Conservation (phyloP, 352 stramenopile species). For the Globisporangium cederbergense region DNA sequence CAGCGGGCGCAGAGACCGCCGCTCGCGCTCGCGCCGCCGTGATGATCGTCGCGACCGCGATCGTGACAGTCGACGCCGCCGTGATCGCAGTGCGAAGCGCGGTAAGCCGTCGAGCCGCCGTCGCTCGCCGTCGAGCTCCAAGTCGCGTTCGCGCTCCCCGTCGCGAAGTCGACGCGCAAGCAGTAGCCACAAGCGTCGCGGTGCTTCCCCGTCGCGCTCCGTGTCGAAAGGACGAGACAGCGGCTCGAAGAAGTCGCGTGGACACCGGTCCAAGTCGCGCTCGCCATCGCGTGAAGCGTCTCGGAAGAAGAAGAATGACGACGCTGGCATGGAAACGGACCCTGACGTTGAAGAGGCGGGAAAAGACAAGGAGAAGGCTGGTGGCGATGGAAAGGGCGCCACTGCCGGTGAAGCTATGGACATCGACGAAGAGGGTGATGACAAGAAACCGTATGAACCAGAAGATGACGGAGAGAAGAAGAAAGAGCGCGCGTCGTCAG, state of each 20-base stretch:
- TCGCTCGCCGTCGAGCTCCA: conserved; percentile 19
- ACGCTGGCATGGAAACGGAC: conserved; percentile 16
- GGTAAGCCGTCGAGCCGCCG: conserved; percentile 29
- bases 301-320: conserved; percentile 20
- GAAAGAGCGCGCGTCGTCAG: conserved; percentile 13
- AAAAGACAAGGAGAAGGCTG: conserved; percentile 5
- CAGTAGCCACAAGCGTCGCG: conserved; percentile 14
- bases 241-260: conserved; percentile 13
- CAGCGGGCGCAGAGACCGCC: conserved; percentile 12
- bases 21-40: conserved; percentile 24
- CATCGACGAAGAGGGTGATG: conserved; percentile 11
- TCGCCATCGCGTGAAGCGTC: conserved; percentile 19
- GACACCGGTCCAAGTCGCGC: conserved; percentile 29
- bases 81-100: conserved; percentile 22
- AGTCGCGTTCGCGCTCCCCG: conserved; percentile 31
- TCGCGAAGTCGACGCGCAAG: conserved; percentile 12
- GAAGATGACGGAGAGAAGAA: conserved; percentile 15
- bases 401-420: conserved; percentile 14
- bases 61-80: conserved; percentile 28
- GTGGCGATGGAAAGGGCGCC: conserved; percentile 12
- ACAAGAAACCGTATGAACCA: neutral
- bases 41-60: conserved; percentile 23
- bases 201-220: conserved; percentile 10
- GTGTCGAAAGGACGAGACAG: conserved; percentile 15
- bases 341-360: conserved; percentile 5